Conservation (phyloP, 2,329 filamentous ascomycete genomes). For the Aureobasidium sp. region DNA sequence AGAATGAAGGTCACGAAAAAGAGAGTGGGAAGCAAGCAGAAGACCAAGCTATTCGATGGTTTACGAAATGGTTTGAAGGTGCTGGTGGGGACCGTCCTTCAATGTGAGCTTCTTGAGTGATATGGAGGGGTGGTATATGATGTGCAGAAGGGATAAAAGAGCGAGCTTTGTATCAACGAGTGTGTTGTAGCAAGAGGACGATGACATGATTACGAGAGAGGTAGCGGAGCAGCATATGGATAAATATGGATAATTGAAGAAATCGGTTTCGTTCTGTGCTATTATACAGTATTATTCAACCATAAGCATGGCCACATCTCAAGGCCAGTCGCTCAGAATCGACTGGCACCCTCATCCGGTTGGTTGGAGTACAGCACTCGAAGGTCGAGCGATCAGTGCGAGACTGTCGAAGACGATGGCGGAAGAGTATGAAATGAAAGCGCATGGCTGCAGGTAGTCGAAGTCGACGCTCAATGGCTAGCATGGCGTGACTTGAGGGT, state of each 20-base stretch:
- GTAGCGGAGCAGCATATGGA: background rate
- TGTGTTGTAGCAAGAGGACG: background rate
- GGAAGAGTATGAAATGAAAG: background rate
- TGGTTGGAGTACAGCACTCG: background rate
- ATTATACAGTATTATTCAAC: conserved; percentile 15
- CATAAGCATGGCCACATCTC: background rate
- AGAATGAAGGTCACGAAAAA: conserved; percentile 27
- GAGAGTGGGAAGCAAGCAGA: conserved; percentile 31
- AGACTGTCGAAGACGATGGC: background rate
- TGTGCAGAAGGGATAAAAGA: too few relatives aligned
- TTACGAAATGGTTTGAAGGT: conserved; percentile 28
- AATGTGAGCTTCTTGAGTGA: too few relatives aligned
- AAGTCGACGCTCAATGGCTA: conserved; percentile 8
- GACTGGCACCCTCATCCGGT: background rate
- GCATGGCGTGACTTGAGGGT: conserved; percentile 22
- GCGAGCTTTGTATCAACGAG: too few relatives aligned
- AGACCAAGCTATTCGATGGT: conserved; percentile 33
- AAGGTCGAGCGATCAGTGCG: background rate
- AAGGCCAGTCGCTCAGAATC: background rate
- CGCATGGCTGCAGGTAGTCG: background rate
- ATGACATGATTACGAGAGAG: background rate
- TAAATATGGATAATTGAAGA: background rate
- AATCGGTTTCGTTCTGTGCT: background rate
- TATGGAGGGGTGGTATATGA: too few relatives aligned
- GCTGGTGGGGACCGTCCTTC: background rate